phyloP scores from a whole-genome alignment of 2,329 filamentous ascomycete species.

The Aspergillus sp. region DNA sequence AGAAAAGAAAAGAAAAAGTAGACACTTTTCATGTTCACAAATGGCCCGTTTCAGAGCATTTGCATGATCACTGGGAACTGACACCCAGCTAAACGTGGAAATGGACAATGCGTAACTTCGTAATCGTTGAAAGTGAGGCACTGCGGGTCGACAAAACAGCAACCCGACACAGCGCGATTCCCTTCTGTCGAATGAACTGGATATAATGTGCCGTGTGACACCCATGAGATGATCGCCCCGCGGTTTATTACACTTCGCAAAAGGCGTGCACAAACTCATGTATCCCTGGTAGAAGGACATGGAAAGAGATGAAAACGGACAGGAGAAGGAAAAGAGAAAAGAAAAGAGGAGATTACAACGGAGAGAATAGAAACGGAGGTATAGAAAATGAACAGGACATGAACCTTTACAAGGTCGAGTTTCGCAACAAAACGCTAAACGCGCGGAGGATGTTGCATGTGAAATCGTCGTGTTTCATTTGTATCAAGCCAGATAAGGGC shows the following conservation, averaged over 20 bases:
- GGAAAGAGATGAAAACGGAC: background rate
- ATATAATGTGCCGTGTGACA: background rate
- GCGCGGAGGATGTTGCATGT: background rate
- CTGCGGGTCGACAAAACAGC: slow-evolving; percentile 3
- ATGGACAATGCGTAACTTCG: slow-evolving; percentile 15
- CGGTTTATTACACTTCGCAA: slow-evolving; percentile 41
- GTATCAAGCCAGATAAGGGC: background rate
- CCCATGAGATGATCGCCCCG: slow-evolving; percentile 15
- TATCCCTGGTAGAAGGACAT: slow-evolving; percentile 1
- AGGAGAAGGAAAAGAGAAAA: background rate
- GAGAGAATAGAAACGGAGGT: background rate
- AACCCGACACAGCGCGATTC: slow-evolving; percentile 8
- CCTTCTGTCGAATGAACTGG: background rate
- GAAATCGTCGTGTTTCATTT: background rate
- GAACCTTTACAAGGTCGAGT: background rate
- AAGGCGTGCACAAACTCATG: slow-evolving; percentile 15
- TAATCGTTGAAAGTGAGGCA: slow-evolving; percentile 7
- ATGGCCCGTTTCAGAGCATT: background rate
- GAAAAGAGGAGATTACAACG: background rate
- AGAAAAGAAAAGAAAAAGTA: background rate
- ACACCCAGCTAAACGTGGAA: slow-evolving; percentile 7
- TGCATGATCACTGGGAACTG: slow-evolving; percentile 1
- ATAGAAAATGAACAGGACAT: background rate
- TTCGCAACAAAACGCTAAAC: background rate
- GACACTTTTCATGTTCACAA: background rate